These are phyloP conservation scores for Ophiosphaerella korrae DNA, from an alignment of 2,329 filamentous ascomycete species.

Conservation along the genomic window DNA sequence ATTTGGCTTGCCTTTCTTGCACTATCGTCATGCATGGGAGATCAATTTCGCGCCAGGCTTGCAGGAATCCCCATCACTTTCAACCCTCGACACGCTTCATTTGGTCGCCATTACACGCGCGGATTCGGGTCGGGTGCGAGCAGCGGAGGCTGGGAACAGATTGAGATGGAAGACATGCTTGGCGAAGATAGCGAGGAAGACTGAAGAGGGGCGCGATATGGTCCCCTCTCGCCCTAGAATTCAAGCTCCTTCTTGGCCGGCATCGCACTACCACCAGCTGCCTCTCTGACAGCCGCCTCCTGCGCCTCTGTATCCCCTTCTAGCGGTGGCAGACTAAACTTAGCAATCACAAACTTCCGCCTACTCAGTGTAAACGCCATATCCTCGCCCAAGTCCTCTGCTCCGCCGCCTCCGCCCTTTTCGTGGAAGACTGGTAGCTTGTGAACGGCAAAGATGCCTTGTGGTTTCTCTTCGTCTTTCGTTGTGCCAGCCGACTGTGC, in stretches of 20 bases:
- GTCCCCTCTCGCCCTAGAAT: slow-evolving; percentile 53
- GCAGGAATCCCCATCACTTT: slow-evolving; percentile 46
- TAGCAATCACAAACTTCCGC: slow-evolving; percentile 81
- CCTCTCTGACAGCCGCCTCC: slow-evolving; percentile 48
- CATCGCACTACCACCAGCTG: slow-evolving; percentile 57
- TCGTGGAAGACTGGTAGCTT: slow-evolving; percentile 85
- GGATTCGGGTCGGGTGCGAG: slow-evolving; percentile 60
- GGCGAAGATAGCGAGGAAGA: slow-evolving; percentile 45
- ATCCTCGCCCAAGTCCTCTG: slow-evolving; percentile 72
- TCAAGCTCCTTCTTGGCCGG: slow-evolving; percentile 65
- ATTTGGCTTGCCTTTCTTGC: slow-evolving; percentile 56
- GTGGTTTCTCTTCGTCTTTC: slow-evolving; percentile 73
- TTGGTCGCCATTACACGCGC: slow-evolving; percentile 61
- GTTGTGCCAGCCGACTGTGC: slow-evolving; percentile 56
- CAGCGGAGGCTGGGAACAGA: slow-evolving; percentile 63
- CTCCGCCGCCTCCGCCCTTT: slow-evolving; percentile 78
- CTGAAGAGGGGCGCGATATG: not conserved
- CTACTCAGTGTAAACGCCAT: slow-evolving; percentile 88
- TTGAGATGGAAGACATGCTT: slow-evolving; percentile 67
- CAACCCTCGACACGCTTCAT: slow-evolving; percentile 53
- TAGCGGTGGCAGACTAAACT: slow-evolving; percentile 86
- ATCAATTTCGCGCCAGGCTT: slow-evolving; percentile 54
- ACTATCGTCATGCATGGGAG: slow-evolving; percentile 61
- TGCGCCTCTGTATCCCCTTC: slow-evolving; percentile 73
- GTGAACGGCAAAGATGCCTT: slow-evolving; percentile 85